Evolutionary conservation across 2,329 filamentous ascomycete genomes (phyloP).

Genomic region (Fusarium sp.): DNA sequence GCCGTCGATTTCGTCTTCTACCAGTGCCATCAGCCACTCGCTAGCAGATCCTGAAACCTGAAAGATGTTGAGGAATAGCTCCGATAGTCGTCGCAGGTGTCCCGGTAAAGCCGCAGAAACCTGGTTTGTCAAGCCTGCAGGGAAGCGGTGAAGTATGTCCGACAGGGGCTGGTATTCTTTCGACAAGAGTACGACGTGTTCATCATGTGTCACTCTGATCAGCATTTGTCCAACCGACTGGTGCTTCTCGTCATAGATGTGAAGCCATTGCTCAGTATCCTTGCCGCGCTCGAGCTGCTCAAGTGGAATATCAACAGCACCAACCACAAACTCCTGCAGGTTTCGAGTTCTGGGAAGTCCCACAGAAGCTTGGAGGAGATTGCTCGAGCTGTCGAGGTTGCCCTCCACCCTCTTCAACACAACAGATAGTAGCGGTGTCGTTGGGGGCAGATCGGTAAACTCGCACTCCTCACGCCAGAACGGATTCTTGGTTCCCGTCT

Average conservation of each 20-base stretch:
- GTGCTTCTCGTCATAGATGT: slow-evolving; percentile 80
- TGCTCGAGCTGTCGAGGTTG: slow-evolving; percentile 57
- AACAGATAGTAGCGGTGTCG: slow-evolving; percentile 76
- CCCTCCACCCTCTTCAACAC: slow-evolving; percentile 76
- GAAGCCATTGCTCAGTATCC: slow-evolving; percentile 90
- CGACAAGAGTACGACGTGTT: slow-evolving; percentile 88
- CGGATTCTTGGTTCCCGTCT: slow-evolving; percentile 76
- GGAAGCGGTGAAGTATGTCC: slow-evolving; percentile 86
- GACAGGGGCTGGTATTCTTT: slow-evolving; percentile 87
- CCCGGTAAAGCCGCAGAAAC: slow-evolving; percentile 83
- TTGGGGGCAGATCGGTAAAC: slow-evolving; percentile 78
- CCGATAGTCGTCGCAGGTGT: slow-evolving; percentile 83
- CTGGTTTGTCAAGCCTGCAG: slow-evolving; percentile 84
- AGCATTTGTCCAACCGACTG: slow-evolving; percentile 86
- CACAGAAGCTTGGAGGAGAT: slow-evolving; percentile 44
- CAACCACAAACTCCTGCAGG: slow-evolving; percentile 67
- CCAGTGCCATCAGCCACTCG: slow-evolving; percentile 92
- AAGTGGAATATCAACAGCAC: slow-evolving; percentile 84
- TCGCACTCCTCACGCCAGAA: slow-evolving; percentile 88
- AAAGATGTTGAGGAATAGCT: slow-evolving; percentile 92
- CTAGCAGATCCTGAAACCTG: slow-evolving; percentile 87
- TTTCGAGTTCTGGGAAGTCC: slow-evolving; percentile 53
- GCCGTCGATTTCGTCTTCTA: slow-evolving; percentile 97
- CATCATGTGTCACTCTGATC: slow-evolving; percentile 84
- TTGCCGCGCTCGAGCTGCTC: slow-evolving; percentile 82